Percentiles rank a stretch among this genome's conserved stretches.
Conservation (phyloP, 2,329 filamentous ascomycete genomes). For the Zasmidium angulare region DNA sequence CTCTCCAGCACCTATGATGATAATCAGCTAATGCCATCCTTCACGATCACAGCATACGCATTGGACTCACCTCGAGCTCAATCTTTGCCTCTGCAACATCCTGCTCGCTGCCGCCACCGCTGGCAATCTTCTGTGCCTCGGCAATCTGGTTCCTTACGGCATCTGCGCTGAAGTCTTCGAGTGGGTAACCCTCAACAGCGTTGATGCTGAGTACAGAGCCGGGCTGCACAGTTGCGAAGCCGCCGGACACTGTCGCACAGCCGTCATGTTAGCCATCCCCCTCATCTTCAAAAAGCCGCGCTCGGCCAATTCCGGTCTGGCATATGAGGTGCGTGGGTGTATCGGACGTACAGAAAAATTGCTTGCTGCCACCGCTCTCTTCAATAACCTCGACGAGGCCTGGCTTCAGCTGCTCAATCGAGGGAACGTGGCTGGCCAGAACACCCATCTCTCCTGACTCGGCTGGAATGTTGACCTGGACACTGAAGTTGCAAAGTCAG, state of each 20-base stretch:
- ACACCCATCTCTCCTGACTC: slow-evolving; percentile 99
- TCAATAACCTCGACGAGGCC: slow-evolving; percentile 94
- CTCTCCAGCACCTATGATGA: slow-evolving; percentile 71
- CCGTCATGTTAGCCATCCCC: slow-evolving; percentile 6
- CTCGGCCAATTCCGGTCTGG: too few species aligned
- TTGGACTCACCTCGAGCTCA: slow-evolving; percentile 80
- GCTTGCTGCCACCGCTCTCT: slow-evolving; percentile 86
- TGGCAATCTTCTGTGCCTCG: slow-evolving; percentile 93
- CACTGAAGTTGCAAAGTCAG: slow-evolving; percentile 52
- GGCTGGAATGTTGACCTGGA: slow-evolving; percentile 98
- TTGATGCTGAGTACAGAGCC: slow-evolving; percentile 96
- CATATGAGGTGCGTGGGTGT: background rate
- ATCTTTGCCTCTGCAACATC: slow-evolving; percentile 99
- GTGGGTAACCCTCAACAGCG: slow-evolving; percentile 88
- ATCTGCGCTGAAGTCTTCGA: slow-evolving; percentile 95
- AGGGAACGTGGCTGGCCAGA: slow-evolving; percentile 96
- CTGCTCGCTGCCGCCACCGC: slow-evolving; percentile 87
- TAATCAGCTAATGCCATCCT: slow-evolving; percentile 25
- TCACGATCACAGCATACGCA: slow-evolving; percentile 29
- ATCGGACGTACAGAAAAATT: slow-evolving; percentile 86
- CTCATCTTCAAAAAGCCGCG: background rate
- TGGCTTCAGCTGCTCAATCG: slow-evolving; percentile 98
- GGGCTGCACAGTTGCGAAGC: slow-evolving; percentile 95
- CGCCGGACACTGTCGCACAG: slow-evolving; percentile 73
- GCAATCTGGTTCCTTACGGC: slow-evolving; percentile 84